phyloP scores from a whole-genome alignment of 2,329 filamentous ascomycete species.

The Beauveria australis region DNA sequence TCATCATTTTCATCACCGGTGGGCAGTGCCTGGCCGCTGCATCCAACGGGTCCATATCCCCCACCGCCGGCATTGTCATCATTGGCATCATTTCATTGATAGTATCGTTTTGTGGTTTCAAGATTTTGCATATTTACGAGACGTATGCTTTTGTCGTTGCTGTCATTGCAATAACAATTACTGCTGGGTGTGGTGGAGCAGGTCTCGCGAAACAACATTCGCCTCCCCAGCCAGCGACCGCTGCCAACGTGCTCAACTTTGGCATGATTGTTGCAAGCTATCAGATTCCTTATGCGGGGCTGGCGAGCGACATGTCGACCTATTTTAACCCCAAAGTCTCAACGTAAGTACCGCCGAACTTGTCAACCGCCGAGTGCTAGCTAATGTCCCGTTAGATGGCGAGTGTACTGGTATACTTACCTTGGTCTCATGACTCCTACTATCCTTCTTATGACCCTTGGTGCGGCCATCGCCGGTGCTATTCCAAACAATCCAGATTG shows the following conservation, averaged over 20 bases:
- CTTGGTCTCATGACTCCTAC: constrained; percentile 46
- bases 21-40: constrained; percentile 51
- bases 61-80: constrained; percentile 52
- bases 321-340: constrained; percentile 51
- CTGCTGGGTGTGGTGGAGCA: constrained; percentile 44
- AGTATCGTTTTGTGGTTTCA: constrained; percentile 55
- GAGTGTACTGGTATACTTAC: constrained; percentile 49
- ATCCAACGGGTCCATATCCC: constrained; percentile 37
- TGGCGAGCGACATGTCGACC: constrained; percentile 52
- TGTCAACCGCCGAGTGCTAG: not conserved
- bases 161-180: constrained; percentile 45
- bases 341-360: constrained; percentile 27
- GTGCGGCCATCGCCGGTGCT: constrained; percentile 56
- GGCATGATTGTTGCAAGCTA: constrained; percentile 55
- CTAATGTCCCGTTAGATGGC: constrained; percentile 20
- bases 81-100: constrained; percentile 48
- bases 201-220: constrained; percentile 39
- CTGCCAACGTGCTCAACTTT: constrained; percentile 43
- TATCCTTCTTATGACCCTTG: constrained; percentile 52
- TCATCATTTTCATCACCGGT: constrained; percentile 53
- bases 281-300: constrained; percentile 52
- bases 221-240: constrained; percentile 31
- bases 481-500: constrained; percentile 45
- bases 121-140: constrained; percentile 49
- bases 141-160: constrained; percentile 49